Evolutionary conservation across 805 yeast genomes (phyloP).

Genomic region (Schwanniomyces occidentalis): DNA sequence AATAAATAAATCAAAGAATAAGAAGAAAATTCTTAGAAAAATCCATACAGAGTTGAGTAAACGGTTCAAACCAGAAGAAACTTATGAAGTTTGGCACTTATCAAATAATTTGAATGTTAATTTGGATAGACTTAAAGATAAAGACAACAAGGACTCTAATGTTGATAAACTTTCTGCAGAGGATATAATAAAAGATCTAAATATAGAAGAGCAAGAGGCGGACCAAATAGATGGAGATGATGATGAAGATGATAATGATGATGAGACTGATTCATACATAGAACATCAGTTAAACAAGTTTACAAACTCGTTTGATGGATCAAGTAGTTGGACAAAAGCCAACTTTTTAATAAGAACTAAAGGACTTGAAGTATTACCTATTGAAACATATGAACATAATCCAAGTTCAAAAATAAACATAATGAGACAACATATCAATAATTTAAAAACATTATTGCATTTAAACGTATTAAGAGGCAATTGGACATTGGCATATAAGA

Average conservation of each 20-base stretch:
- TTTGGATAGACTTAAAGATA: conserved; percentile 6
- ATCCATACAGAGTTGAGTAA: conserved; percentile 27
- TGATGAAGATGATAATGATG: conserved; percentile 7
- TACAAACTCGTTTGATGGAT: conserved; percentile 18
- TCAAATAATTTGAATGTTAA: conserved; percentile 14
- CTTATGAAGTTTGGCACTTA: conserved; percentile 36
- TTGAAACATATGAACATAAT: conserved; percentile 7
- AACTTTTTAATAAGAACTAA: conserved; percentile 19
- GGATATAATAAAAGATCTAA: conserved; percentile 3
- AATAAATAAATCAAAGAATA: conserved; percentile 10
- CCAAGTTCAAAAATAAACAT: conserved; percentile 7
- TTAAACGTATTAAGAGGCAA: conserved; percentile 45
- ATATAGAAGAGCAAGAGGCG: background rate
- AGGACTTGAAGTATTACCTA: conserved; percentile 26
- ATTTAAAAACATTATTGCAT: conserved; percentile 49
- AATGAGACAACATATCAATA: conserved; percentile 27
- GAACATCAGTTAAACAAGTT: conserved; percentile 12
- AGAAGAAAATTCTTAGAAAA: conserved; percentile 16
- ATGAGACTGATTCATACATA: conserved; percentile 4
- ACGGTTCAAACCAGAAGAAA: conserved; percentile 30
- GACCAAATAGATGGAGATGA: conserved; percentile 2
- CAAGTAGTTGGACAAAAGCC: conserved; percentile 18
- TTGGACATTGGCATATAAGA: conserved; percentile 57
- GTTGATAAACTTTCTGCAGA: conserved; percentile 3
- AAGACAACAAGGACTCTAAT: conserved; percentile 12